Percentiles rank a stretch among this genome's conserved stretches.
These are phyloP conservation scores for Apostasia ramifera DNA, from an alignment of 106 monocot genomes.

Conservation along the genomic window DNA sequence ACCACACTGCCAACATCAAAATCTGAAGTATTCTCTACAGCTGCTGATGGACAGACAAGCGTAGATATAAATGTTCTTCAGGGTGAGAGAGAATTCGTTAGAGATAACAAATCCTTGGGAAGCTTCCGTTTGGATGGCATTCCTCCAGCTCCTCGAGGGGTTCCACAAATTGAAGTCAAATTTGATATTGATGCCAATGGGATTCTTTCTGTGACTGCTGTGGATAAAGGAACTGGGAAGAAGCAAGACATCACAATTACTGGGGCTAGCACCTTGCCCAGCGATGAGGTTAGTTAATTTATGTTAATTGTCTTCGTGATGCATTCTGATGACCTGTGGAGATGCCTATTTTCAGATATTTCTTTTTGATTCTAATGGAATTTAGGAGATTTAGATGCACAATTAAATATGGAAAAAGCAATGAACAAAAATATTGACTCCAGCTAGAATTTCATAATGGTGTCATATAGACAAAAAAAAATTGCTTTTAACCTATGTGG, in stretches of 20 bases:
- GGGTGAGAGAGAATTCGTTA: constrained; percentile 89
- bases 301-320: no score
- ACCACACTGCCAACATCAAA: constrained; percentile 90
- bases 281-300: constrained; percentile 49
- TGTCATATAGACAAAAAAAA: no score
- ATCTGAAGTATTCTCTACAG: constrained; percentile 90
- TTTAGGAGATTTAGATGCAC: no score
- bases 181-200: constrained; percentile 97
- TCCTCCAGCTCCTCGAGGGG: constrained; percentile 81
- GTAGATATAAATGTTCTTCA: constrained; percentile 90
- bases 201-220: constrained; percentile 71
- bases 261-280: constrained; percentile 56
- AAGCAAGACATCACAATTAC: constrained; percentile 79
- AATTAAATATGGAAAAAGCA: no score
- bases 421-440: no score
- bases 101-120: constrained; percentile 82
- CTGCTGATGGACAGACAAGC: constrained; percentile 85
- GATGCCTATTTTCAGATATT: no score
- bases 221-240: constrained; percentile 71
- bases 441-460: no score
- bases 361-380: no score
- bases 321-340: no score
- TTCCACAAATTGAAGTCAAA: constrained; percentile 92
- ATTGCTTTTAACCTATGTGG: no score
- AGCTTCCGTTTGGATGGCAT: constrained; percentile 93